These are phyloP conservation scores for Aspergillus diversus DNA, from an alignment of 495 filamentous ascomycete genomes.

Conservation along the genomic window DNA sequence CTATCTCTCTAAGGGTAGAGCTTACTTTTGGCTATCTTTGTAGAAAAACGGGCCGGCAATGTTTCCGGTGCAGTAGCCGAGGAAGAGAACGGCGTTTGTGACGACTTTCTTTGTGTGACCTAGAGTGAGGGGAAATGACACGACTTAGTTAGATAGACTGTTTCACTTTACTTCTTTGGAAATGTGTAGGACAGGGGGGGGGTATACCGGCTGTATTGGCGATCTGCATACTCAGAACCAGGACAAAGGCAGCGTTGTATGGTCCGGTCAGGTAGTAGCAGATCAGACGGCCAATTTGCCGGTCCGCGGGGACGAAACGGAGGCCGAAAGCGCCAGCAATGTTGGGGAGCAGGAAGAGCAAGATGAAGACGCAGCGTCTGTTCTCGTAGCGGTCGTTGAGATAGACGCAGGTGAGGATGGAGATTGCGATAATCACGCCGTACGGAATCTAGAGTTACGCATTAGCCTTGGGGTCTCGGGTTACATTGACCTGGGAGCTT, in stretches of 20 bases:
- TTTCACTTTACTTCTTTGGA: neutral
- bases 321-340: conserved; percentile 59
- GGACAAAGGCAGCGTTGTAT: conserved; percentile 63
- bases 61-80: conserved; percentile 56
- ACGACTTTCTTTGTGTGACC: conserved; percentile 68
- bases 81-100: conserved; percentile 61
- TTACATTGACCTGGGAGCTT: too few relatives aligned
- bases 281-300: conserved; percentile 53
- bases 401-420: conserved; percentile 59
- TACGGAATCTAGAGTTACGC: conserved; percentile 55
- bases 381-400: conserved; percentile 62
- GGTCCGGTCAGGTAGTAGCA: conserved; percentile 63
- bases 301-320: conserved; percentile 50
- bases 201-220: conserved; percentile 55
- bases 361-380: conserved; percentile 56
- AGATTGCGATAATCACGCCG: conserved; percentile 58
- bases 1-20: neutral
- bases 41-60: conserved; percentile 67
- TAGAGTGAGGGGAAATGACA: neutral
- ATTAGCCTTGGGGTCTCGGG: too few relatives aligned
- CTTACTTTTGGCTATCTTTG: conserved; percentile 53
- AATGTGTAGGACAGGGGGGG: neutral
- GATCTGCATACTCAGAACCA: conserved; percentile 61
- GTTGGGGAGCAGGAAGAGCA: conserved; percentile 59
- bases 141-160: neutral